phyloP scores from a whole-genome alignment of 2,329 filamentous ascomycete genomes.

The Xylaria sp. region DNA sequence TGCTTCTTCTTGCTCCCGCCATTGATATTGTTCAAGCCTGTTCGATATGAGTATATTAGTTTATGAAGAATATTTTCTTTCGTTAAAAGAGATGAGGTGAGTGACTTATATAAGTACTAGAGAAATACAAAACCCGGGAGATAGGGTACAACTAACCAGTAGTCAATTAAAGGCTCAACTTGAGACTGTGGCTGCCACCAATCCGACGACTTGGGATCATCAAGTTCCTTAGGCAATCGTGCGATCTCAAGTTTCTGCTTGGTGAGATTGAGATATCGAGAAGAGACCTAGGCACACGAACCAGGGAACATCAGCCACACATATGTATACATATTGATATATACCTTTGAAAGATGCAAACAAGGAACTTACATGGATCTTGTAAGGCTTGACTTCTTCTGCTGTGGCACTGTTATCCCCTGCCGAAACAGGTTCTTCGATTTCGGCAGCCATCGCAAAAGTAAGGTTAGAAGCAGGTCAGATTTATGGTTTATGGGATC shows the following conservation, averaged over 20 bases:
- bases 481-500: background rate
- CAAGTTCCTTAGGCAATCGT: slow-evolving; percentile 69
- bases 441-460: slow-evolving; percentile 43
- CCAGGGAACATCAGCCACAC: slow-evolving; percentile 47
- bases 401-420: slow-evolving; percentile 46
- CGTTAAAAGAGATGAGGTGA: background rate
- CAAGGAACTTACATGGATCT: slow-evolving; percentile 64
- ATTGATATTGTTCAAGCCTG: slow-evolving; percentile 75
- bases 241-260: slow-evolving; percentile 74
- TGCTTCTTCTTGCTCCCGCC: slow-evolving; percentile 67
- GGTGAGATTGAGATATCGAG: slow-evolving; percentile 74
- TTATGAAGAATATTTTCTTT: background rate
- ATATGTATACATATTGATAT: slow-evolving; percentile 20
- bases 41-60: slow-evolving; percentile 14
- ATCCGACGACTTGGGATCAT: slow-evolving; percentile 58
- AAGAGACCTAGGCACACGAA: slow-evolving; percentile 65
- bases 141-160: slow-evolving; percentile 60
- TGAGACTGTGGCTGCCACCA: slow-evolving; percentile 71
- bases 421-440: slow-evolving; percentile 45
- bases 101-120: slow-evolving; percentile 5
- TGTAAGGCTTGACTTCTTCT: slow-evolving; percentile 65
- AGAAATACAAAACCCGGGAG: background rate
- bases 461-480: background rate
- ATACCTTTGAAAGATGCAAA: background rate
- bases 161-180: slow-evolving; percentile 73